Conservation (phyloP, 2,329 filamentous ascomycete genomes). For the Aspergillus sp. region DNA sequence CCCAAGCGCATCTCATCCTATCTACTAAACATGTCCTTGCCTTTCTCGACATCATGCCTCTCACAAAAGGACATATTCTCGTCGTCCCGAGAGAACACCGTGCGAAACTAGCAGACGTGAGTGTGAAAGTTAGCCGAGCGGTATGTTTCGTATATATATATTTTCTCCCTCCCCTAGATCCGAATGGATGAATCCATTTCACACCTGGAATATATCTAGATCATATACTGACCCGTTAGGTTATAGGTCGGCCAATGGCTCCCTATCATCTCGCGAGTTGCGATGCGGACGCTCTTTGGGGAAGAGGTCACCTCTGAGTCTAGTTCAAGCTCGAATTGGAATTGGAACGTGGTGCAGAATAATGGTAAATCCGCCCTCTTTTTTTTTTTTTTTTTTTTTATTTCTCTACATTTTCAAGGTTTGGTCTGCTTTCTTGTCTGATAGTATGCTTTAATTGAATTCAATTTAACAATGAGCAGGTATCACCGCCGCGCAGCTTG, state of each 20-base stretch:
- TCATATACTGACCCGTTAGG: not conserved
- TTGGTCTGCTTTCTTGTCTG: not conserved
- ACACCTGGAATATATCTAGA: no score
- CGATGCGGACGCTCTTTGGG: slow-evolving; percentile 67
- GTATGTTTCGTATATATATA: slow-evolving; percentile 49
- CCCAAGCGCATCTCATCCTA: slow-evolving; percentile 61
- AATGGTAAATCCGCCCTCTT: slow-evolving; percentile 57
- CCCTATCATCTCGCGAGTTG: slow-evolving; percentile 60
- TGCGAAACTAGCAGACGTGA: slow-evolving; percentile 73
- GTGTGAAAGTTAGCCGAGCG: slow-evolving; percentile 61
- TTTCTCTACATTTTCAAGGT: not conserved
- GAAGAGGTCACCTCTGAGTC: slow-evolving; percentile 19
- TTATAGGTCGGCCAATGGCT: slow-evolving; percentile 46
- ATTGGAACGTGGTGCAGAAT: slow-evolving; percentile 98
- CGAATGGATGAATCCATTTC: no score
- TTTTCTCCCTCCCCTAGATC: no score
- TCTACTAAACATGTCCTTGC: slow-evolving; percentile 76
- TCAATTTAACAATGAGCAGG: slow-evolving; percentile 45
- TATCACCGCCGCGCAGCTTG: slow-evolving; percentile 83
- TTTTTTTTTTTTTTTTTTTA: not conserved
- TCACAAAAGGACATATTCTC: slow-evolving; percentile 79
- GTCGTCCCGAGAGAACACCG: slow-evolving; percentile 76
- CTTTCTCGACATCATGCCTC: slow-evolving; percentile 90
- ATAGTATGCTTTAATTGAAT: not conserved
- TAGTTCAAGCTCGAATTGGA: slow-evolving; percentile 67